Base-by-base conservation (phyloP, 306 rosid genomes). In the Trifolium pratense region DNA sequence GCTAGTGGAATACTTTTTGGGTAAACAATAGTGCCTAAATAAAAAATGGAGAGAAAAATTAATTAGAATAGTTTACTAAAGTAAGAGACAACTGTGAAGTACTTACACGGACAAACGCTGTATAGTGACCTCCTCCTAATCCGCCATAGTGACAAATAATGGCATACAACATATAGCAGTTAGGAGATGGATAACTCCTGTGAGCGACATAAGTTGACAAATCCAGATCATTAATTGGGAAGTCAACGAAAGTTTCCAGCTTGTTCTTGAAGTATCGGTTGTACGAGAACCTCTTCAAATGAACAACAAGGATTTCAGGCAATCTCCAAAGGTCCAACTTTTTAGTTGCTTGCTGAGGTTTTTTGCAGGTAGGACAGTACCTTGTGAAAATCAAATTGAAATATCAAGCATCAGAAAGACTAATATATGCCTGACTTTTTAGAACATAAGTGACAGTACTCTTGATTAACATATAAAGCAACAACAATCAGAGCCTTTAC, bases 311-410 rank as follows among this genome's bases (percentile, higher is more conserved):
- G 75, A 88, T 81, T 84, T 89, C 90, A 6, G 98, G 98, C 88
- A 91, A 86, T 74, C 91, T 91, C 98, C 98, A 93, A 56, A 91
- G 89, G 80, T 93, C 98, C 73, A 93, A 66, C 82, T 91, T 93
- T 83, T 91, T 93, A 18, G 84, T 82, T 34, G 97, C 98, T 89
- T 85, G 96, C 82, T 73, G 91, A 78, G 81, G 97, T 15, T 46
- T 68, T 84, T 91, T 84, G 87, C 98, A 93, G 49, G 68, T 74
- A 53, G 97, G 93, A 76, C 97, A 93, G 85, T 84, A 80, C 97
- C 98, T 93, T 48, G 67, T 40, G 66, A 4, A 71, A 66, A 73
- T 29, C 73, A 65, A 70, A 69, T 75, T 52, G 76, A 57, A 69
- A 64, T 62, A 66, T 34, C 36, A 68, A 57, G 42, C 58, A 58